Conservation (phyloP, 1,284 basidiomycete genomes). For the Ustilago hordei region DNA sequence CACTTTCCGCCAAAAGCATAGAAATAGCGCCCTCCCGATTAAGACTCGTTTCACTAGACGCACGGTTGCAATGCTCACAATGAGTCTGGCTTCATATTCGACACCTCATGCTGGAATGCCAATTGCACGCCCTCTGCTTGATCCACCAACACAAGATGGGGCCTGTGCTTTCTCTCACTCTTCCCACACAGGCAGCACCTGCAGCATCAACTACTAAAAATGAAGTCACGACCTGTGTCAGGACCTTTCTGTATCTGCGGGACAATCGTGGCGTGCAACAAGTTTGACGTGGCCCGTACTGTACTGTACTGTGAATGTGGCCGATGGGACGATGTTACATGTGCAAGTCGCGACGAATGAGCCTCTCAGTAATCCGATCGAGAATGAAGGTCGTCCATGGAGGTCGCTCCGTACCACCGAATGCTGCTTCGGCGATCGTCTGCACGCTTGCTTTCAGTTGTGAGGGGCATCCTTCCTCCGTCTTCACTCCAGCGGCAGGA, state of each 20-base stretch:
- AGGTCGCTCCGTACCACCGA: slow-evolving; percentile 18
- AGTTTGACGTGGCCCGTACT: no score
- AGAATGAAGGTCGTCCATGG: slow-evolving; percentile 32
- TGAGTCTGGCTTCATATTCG: neutral
- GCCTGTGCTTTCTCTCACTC: neutral
- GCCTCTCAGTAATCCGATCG: slow-evolving; percentile 18
- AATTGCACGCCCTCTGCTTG: neutral
- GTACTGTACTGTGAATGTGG: no score
- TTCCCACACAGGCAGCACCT: neutral
- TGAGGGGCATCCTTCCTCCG: neutral
- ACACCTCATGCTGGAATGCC: slow-evolving; percentile 5
- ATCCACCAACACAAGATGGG: neutral
- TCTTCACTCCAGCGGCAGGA: neutral
- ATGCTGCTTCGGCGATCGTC: slow-evolving; percentile 31
- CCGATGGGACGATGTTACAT: neutral
- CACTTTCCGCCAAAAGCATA: neutral
- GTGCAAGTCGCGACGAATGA: neutral
- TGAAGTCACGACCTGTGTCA: neutral
- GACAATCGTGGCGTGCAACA: neutral
- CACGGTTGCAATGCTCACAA: slow-evolving; percentile 3
- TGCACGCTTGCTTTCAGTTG: neutral
- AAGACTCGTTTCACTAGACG: neutral
- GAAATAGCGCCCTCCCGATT: neutral
- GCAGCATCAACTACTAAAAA: neutral
- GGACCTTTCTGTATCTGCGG: neutral